Percentiles rank a stretch among this genome's conserved stretches.
These are phyloP conservation scores for Pistacia vera DNA, from an alignment of 345 rosid genomes.

Conservation along the genomic window DNA sequence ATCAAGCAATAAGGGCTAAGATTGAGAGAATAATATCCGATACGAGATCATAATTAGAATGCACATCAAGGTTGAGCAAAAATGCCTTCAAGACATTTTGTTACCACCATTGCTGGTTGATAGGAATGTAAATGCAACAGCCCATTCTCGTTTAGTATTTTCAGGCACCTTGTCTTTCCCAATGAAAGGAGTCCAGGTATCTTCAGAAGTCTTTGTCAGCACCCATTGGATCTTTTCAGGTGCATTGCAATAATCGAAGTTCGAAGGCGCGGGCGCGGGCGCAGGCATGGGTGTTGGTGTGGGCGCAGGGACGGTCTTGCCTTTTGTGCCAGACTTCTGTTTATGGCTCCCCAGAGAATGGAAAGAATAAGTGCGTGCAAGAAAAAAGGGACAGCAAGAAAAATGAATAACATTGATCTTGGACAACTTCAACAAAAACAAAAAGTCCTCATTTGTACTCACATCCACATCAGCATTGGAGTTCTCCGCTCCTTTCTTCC, in stretches of 20 bases:
- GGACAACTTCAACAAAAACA: neutral
- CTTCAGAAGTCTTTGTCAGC: slow-evolving; percentile 27
- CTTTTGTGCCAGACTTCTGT: slow-evolving; percentile 19
- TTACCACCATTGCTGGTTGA: neutral
- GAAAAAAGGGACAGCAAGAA: neutral
- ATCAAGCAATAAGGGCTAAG: neutral
- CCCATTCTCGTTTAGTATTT: slow-evolving; percentile 34
- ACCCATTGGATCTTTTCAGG: slow-evolving; percentile 46
- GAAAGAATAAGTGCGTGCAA: neutral
- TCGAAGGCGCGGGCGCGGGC: neutral
- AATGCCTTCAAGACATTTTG: neutral
- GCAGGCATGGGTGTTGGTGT: no score
- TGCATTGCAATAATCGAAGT: slow-evolving; percentile 33
- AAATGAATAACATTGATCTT: neutral
- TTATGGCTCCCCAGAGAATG: slow-evolving; percentile 30
- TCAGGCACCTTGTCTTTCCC: slow-evolving; percentile 31
- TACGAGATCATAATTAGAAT: neutral
- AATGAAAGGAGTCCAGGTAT: slow-evolving; percentile 40
- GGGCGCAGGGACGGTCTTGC: neutral
- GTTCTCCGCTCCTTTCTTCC: slow-evolving; percentile 18
- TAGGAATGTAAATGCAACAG: slow-evolving; percentile 24
- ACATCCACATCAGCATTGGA: slow-evolving; percentile 23
- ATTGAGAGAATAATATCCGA: neutral
- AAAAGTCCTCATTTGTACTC: slow-evolving; percentile 12
- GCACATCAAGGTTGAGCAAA: neutral